Evolutionary conservation across 768 basidiomycete species (phyloP).

Genomic region (Auriscalpium microsporum): DNA sequence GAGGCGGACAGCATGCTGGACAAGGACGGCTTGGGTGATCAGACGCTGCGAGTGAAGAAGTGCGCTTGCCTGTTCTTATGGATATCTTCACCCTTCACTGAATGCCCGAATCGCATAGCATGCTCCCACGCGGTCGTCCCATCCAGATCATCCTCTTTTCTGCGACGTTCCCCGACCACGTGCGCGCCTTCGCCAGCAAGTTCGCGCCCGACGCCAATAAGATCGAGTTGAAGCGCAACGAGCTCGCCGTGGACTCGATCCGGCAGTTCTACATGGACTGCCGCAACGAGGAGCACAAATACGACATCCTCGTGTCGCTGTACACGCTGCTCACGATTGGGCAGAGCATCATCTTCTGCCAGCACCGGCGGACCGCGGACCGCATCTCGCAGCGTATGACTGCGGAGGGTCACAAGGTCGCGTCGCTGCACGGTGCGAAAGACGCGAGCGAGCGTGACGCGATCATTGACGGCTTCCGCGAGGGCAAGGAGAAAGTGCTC

Average conservation of each 20-base stretch:
- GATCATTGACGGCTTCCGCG: slow-evolving; percentile 91
- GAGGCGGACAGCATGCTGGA: slow-evolving; percentile 99
- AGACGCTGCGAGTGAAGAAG: slow-evolving; percentile 92
- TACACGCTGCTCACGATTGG: slow-evolving; percentile 91
- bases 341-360: slow-evolving; percentile 98
- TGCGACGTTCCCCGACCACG: slow-evolving; percentile 93
- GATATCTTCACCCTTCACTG: background rate
- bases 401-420: slow-evolving; percentile 90
- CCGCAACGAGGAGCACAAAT: slow-evolving; percentile 84
- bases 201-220: slow-evolving; percentile 95
- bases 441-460: slow-evolving; percentile 83
- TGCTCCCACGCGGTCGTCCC: slow-evolving; percentile 43
- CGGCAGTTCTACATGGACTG: slow-evolving; percentile 99
- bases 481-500: slow-evolving; percentile 92
- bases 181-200: slow-evolving; percentile 83
- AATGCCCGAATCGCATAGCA: slow-evolving; percentile 27
- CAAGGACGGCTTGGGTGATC: slow-evolving; percentile 88
- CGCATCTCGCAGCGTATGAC: slow-evolving; percentile 86
- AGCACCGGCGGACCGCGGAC: slow-evolving; percentile 91
- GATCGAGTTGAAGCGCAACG: slow-evolving; percentile 90
- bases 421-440: slow-evolving; percentile 92
- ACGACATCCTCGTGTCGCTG: slow-evolving; percentile 85
- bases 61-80: slow-evolving; percentile 28
- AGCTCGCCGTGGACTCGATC: slow-evolving; percentile 89
- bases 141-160: slow-evolving; percentile 94